Evolutionary conservation across 306 rosid species (phyloP).

Genomic region (Casuarina cunninghamiana): DNA sequence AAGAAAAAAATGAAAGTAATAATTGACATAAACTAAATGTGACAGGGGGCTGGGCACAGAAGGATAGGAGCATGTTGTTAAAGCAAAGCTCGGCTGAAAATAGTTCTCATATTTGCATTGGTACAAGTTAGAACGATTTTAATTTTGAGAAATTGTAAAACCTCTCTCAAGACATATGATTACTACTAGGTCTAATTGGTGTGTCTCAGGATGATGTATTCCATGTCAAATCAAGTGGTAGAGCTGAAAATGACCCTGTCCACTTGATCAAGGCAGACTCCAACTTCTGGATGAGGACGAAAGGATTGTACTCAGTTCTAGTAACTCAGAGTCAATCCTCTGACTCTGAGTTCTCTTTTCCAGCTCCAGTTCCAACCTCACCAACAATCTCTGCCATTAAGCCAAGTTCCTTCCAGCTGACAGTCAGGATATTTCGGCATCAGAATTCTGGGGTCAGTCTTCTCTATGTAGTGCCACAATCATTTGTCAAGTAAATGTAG

Average conservation of each 20-base stretch:
- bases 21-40: too few relatives aligned
- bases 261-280: conserved; percentile 67
- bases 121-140: conserved; percentile 18
- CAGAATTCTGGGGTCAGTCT: conserved; percentile 67
- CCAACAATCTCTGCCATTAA: conserved; percentile 33
- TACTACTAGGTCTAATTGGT: conserved; percentile 74
- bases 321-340: conserved; percentile 82
- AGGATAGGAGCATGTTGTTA: conserved; percentile 5
- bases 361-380: conserved; percentile 53
- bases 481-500: too few relatives aligned
- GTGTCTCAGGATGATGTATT: conserved; percentile 94
- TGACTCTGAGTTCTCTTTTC: conserved; percentile 75
- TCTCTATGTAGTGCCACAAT: conserved; percentile 9
- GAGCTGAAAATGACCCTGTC: conserved; percentile 68
- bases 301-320: conserved; percentile 49
- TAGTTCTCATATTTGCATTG: conserved; percentile 24
- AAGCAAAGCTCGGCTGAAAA: not conserved
- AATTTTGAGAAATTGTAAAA: conserved; percentile 28
- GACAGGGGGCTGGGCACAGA: not conserved
- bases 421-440: conserved; percentile 77
- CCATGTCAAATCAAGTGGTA: conserved; percentile 82
- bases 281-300: conserved; percentile 61
- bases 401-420: conserved; percentile 45
- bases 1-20: not conserved
- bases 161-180: conserved; percentile 43